Base-by-base conservation (phyloP, 768 basidiomycete genomes). In the Lactifluus piperatus region DNA sequence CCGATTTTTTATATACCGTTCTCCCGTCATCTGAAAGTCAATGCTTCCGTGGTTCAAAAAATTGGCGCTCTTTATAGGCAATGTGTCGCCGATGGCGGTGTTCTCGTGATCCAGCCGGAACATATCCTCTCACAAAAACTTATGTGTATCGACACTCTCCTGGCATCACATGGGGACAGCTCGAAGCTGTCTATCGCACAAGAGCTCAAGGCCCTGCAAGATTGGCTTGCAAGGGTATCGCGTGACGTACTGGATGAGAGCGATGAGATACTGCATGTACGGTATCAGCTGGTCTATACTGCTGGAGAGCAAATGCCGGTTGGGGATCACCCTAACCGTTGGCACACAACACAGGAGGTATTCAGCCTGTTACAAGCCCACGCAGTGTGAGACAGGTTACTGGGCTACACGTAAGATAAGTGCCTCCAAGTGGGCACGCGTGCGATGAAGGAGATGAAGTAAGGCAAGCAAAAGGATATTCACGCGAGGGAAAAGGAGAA, bases 1-100 rank as follows among this genome's bases (percentile, higher is more conserved):
- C 76, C 74, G 0, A 64, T 83, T 13, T 81, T 77, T 53, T 76
- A 71, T 57, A 30, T 81, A 0, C 80, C 81, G 1, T 80, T 82
- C 62, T 77, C 76, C 16, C 74, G 81, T 10, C 69, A 72, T 7
- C 60, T 75, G 4, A 29, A 72, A 24, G 51, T 62, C 20, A 4
- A 39, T 0, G 13, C 62, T 1, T 60, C 68, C 50, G 60, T 69
- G 8, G 32, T 62, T 0, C 22, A 48, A 4, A 41, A 47, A 4
- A 70, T 81, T 10, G 63, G 57, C 6, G 36, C 48, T 4, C 44
- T 81, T 4, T 71, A 75, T 58, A 53, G 67, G 34, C 70, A 71
- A 36, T 82, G 81, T 56, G 70, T 68, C 60, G 54, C 50, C 0
- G 67, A 65, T 13, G 66, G 71, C 11, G 81, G 81, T 0, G 60